Evolutionary conservation across 2,329 filamentous ascomycete species (phyloP), one percentile per base, ranked within the genome.

Genomic region (Hypoxylon sp.): DNA sequence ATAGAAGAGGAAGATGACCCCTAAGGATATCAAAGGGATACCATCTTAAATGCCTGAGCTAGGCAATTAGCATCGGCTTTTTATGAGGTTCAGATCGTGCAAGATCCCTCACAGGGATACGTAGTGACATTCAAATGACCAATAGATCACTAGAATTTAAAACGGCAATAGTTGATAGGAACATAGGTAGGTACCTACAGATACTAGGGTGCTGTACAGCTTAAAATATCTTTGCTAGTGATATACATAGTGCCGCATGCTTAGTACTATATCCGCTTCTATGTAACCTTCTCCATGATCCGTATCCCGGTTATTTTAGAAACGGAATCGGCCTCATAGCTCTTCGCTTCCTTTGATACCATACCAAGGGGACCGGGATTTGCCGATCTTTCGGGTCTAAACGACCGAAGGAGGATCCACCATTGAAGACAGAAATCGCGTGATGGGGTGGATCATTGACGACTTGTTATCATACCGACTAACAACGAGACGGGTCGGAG

Each of bases 61-160:
- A 27, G 25, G 25, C 25, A 49, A 27, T 27, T 30, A 59, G 17
- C 27, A 40, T 62, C 48, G 31, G 8, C 27, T 42, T 46, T 35
- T 14, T 20, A 33, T 14, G 6, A 44, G 44, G 17, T 27, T 50
- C 11, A 46, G 25, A 33, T 51, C 25, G 33, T 25, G 40, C 20
- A 48, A 42, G 54, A 40, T 51, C 60, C 65, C 61, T 61, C 58
- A 56, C 40, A 60, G 54, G 60, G 37, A 53, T 37, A 37, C 27
- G 54, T 40, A 35, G 40, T 42, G 55, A 48, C 55, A 13, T 46
- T 25, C 27, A 57, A 40, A 30, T 60, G 54, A 27, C 60, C 65
- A 64, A 68, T 68, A 10, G 40, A 13, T 56, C n/a, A n/a, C 44
- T 22, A 46, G 50, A 35, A 50, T 61, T 68, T 31, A 48, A 59